Conservation (phyloP, 768 basidiomycete species). For the Trametes gibbosa region DNA sequence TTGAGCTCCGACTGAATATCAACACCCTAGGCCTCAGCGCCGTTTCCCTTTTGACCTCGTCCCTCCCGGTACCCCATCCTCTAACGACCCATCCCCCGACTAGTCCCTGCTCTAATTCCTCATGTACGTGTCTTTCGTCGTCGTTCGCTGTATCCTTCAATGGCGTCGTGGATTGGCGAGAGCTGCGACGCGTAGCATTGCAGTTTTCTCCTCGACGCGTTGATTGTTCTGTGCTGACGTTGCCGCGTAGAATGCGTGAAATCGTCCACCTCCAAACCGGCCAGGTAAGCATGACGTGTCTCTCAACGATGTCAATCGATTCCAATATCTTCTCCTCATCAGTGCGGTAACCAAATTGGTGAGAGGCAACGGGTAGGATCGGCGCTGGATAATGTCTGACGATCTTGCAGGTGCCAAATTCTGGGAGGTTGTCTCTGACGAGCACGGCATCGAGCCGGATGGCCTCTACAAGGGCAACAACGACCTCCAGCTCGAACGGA, state of each 20-base stretch:
- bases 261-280: slow-evolving; percentile 99
- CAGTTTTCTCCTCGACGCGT: slow-evolving; percentile 14
- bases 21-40: slow-evolving; percentile 23
- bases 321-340: slow-evolving; percentile 29
- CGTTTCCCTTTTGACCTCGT: slow-evolving; percentile 26
- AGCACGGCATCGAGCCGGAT: slow-evolving; percentile 94
- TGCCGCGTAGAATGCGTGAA: slow-evolving; percentile 83
- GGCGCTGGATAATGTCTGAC: slow-evolving; percentile 11
- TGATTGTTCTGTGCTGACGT: slow-evolving; percentile 22
- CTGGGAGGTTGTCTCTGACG: slow-evolving; percentile 98
- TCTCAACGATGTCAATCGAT: neutral
- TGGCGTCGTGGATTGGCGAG: neutral
- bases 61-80: slow-evolving; percentile 27
- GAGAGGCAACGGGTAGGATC: slow-evolving; percentile 32
- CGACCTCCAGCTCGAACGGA: slow-evolving; percentile 95
- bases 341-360: slow-evolving; percentile 99
- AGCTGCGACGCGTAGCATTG: neutral
- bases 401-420: slow-evolving; percentile 74
- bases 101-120: slow-evolving; percentile 24
- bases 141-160: neutral
- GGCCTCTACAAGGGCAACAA: slow-evolving; percentile 91
- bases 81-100: slow-evolving; percentile 25
- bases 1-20: slow-evolving; percentile 22
- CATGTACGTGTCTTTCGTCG: slow-evolving; percentile 28
- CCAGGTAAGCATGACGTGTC: slow-evolving; percentile 58